Conservation (phyloP, 2,329 filamentous ascomycete genomes). For the Monilinia fructicola region DNA sequence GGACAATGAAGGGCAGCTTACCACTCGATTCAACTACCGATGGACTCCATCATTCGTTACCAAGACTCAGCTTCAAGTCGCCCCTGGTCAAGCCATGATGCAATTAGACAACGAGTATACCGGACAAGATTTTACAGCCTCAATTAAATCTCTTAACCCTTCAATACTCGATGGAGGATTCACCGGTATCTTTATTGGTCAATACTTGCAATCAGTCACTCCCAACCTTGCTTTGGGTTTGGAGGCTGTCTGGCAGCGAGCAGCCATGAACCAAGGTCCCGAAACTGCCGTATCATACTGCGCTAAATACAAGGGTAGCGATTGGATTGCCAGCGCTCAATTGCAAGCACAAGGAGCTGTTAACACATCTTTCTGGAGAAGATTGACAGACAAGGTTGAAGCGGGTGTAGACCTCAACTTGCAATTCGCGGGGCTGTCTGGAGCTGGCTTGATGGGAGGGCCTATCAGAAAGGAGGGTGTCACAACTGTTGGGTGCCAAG, state of each 20-base stretch:
- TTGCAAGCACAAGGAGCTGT: slow-evolving; percentile 77
- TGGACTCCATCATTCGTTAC: slow-evolving; percentile 78
- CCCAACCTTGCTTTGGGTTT: slow-evolving; percentile 82
- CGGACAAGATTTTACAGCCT: slow-evolving; percentile 88
- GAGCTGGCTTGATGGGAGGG: slow-evolving; percentile 69
- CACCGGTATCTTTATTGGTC: slow-evolving; percentile 93
- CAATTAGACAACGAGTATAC: slow-evolving; percentile 96
- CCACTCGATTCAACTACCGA: slow-evolving; percentile 88
- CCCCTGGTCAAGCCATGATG: slow-evolving; percentile 77
- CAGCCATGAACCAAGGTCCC: slow-evolving; percentile 79
- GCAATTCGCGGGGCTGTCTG: slow-evolving; percentile 67
- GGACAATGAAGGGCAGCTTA: slow-evolving; percentile 87
- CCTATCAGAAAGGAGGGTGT: slow-evolving; percentile 80
- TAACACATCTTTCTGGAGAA: slow-evolving; percentile 91
- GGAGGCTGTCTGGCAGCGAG: slow-evolving; percentile 91
- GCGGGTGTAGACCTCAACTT: slow-evolving; percentile 94
- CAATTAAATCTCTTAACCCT: slow-evolving; percentile 93
- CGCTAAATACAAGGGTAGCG: slow-evolving; percentile 83
- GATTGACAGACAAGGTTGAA: slow-evolving; percentile 90
- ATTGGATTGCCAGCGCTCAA: slow-evolving; percentile 92
- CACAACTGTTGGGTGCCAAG: slow-evolving; percentile 91
- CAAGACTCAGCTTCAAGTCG: slow-evolving; percentile 85
- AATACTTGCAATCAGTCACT: slow-evolving; percentile 92
- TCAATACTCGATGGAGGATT: slow-evolving; percentile 86
- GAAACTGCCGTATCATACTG: slow-evolving; percentile 89